These are phyloP conservation scores for Lyophyllum atratum DNA, from an alignment of 768 basidiomycete species.

Conservation along the genomic window DNA sequence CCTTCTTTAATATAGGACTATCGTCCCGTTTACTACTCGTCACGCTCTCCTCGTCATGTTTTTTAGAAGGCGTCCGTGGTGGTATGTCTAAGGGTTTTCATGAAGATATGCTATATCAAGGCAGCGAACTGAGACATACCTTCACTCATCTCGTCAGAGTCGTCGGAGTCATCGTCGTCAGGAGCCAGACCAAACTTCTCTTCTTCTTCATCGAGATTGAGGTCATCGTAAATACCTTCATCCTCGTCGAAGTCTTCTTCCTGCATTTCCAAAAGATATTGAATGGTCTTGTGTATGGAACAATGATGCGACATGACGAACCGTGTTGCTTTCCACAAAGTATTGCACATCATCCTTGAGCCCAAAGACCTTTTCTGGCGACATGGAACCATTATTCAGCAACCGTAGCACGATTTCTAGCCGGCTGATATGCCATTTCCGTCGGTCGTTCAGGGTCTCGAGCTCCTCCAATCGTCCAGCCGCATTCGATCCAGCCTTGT, in stretches of 20 bases:
- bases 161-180: conserved; percentile 79
- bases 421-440: conserved; percentile 93
- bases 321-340: conserved; percentile 94
- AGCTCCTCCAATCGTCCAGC: conserved; percentile 81
- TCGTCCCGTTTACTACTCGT: conserved; percentile 75
- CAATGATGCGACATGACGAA: conserved; percentile 43
- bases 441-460: conserved; percentile 87
- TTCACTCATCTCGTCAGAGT: conserved; percentile 75
- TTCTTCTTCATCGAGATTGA: conserved; percentile 96
- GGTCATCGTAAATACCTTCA: conserved; percentile 96
- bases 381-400: conserved; percentile 89
- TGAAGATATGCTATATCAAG: conserved; percentile 5
- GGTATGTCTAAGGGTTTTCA: conserved; percentile 50
- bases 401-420: conserved; percentile 92
- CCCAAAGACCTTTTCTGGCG: conserved; percentile 74
- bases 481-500: conserved; percentile 63
- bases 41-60: conserved; percentile 78
- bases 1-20: conserved; percentile 82
- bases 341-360: conserved; percentile 95
- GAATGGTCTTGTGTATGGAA: conserved; percentile 13
- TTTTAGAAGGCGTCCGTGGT: conserved; percentile 67
- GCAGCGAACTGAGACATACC: conserved; percentile 38
- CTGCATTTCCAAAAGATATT: conserved; percentile 43
- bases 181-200: conserved; percentile 84
- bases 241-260: conserved; percentile 98